Evolutionary conservation across 208 protist species (phyloP).

Genomic region (Trichomonas tenax): DNA sequence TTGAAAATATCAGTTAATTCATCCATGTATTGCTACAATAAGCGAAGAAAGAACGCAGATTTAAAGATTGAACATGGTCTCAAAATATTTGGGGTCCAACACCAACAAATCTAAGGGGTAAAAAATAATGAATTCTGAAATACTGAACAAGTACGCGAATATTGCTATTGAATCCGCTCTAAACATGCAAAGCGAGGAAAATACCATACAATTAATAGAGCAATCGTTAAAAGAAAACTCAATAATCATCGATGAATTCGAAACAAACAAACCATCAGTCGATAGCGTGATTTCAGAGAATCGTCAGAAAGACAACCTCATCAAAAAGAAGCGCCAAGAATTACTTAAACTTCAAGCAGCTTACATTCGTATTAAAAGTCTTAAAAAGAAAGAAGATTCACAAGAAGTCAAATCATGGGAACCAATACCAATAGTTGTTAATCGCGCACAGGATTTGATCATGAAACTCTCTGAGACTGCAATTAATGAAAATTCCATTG

Average conservation of each 20-base stretch:
- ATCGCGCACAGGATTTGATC: background rate
- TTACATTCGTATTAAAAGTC: background rate
- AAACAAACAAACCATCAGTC: background rate
- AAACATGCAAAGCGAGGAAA: background rate
- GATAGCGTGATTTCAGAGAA: background rate
- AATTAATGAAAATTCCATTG: background rate
- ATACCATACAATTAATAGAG: background rate
- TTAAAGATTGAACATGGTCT: too few relatives aligned
- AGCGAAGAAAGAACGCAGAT: too few relatives aligned
- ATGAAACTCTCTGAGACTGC: background rate
- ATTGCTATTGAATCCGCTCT: background rate
- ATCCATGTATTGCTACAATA: too few relatives aligned
- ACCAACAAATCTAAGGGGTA: too few relatives aligned
- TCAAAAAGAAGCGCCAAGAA: background rate
- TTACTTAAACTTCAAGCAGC: background rate
- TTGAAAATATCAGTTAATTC: too few relatives aligned
- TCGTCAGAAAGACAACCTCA: background rate
- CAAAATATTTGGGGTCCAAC: too few relatives aligned
- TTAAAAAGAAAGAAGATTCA: background rate
- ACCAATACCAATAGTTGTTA: background rate
- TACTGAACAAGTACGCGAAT: background rate
- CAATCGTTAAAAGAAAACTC: background rate
- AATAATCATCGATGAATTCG: background rate
- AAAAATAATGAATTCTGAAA: background rate
- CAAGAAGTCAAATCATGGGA: background rate